Conservation (phyloP, 1,284 basidiomycete genomes). For the Amylostereum areolatum region DNA sequence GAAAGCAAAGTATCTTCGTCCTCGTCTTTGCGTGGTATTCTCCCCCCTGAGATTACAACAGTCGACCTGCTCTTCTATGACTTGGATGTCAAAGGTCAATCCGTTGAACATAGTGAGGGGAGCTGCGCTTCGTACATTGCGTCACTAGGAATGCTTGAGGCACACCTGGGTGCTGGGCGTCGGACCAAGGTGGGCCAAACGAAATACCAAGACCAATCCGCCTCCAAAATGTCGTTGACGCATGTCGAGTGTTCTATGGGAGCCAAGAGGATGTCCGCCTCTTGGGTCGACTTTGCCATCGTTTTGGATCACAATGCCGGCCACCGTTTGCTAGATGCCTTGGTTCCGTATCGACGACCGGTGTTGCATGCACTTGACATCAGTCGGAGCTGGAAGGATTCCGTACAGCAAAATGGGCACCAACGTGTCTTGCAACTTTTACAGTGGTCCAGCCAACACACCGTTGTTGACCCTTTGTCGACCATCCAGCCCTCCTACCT, state of each 20-base stretch:
- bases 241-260: no score
- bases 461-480: conserved; percentile 66
- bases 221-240: no score
- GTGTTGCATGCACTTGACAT: conserved; percentile 1
- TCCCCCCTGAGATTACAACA: background rate
- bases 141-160: no score
- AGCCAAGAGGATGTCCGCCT: background rate
- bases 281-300: background rate
- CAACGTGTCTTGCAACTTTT: conserved; percentile 43
- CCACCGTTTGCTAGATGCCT: background rate
- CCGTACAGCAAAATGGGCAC: conserved; percentile 8
- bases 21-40: no score
- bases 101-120: background rate
- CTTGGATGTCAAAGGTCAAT: conserved; percentile 7
- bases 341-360: background rate
- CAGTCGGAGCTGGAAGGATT: conserved; percentile 1
- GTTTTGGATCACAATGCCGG: background rate
- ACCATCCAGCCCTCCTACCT: conserved; percentile 76
- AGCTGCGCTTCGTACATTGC: conserved; percentile 3
- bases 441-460: conserved; percentile 37
- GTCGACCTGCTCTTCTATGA: conserved; percentile 6
- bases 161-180: no score
- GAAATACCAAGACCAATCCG: no score
- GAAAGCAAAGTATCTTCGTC: background rate
- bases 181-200: no score